These are phyloP conservation scores for Crepidotus variabilis DNA, from an alignment of 768 basidiomycete genomes.

Conservation along the genomic window DNA sequence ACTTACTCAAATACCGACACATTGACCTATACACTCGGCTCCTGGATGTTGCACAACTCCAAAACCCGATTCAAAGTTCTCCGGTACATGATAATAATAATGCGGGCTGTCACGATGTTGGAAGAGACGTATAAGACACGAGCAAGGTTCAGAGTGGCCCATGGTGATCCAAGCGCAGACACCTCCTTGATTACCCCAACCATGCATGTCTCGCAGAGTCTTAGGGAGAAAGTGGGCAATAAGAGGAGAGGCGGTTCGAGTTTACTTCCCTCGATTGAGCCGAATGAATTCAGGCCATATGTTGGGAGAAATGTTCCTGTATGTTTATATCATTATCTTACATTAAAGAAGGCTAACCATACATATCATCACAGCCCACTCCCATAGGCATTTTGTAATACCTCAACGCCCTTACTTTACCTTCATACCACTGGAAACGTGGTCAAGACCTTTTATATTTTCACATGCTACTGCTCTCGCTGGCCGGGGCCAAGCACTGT, in stretches of 20 bases:
- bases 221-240: conserved; percentile 23
- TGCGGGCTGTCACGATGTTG: conserved; percentile 51
- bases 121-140: conserved; percentile 39
- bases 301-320: conserved; percentile 48
- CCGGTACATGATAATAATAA: conserved; percentile 24
- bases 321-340: conserved; percentile 18
- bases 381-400: conserved; percentile 88
- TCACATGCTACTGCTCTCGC: conserved; percentile 75
- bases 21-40: conserved; percentile 24
- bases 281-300: conserved; percentile 42
- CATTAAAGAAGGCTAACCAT: conserved; percentile 12
- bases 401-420: conserved; percentile 82
- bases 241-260: conserved; percentile 26
- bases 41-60: conserved; percentile 29
- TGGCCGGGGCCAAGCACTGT: too few relatives aligned
- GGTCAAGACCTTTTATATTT: conserved; percentile 81
- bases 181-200: conserved; percentile 16
- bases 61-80: conserved; percentile 25
- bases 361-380: conserved; percentile 57
- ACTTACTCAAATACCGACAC: conserved; percentile 38
- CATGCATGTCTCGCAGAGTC: conserved; percentile 19
- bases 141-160: conserved; percentile 29
- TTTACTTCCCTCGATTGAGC: conserved; percentile 40
- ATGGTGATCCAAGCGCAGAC: conserved; percentile 20
- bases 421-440: conserved; percentile 77